These are phyloP conservation scores for Candida pseudoglaebosa DNA, from an alignment of 805 yeast genomes.

Conservation along the genomic window DNA sequence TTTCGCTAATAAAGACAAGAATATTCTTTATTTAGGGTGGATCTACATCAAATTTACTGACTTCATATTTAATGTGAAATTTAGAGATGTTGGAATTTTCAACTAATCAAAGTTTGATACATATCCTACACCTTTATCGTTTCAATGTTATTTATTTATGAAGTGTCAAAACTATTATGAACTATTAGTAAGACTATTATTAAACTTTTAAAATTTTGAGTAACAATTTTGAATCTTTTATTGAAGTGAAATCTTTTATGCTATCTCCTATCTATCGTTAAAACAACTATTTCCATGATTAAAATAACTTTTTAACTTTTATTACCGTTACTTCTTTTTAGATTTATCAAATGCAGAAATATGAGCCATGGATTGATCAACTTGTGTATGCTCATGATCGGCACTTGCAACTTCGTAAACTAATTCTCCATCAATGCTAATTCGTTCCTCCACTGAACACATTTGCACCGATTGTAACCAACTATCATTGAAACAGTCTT, in stretches of 20 bases:
- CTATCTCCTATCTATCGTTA: background rate
- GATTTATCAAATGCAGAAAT: constrained; percentile 89
- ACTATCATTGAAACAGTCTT: constrained; percentile 68
- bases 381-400: constrained; percentile 77
- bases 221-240: background rate
- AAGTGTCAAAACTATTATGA: too few species aligned
- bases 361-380: constrained; percentile 92
- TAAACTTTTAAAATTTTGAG: constrained; percentile 11
- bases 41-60: too few species aligned
- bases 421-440: constrained; percentile 28
- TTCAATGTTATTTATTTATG: too few species aligned
- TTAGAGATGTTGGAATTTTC: too few species aligned
- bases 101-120: too few species aligned
- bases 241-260: background rate
- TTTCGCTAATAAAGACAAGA: too few species aligned
- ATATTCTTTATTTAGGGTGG: too few species aligned
- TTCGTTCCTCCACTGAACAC: constrained; percentile 58
- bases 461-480: constrained; percentile 63
- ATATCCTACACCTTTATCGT: too few species aligned
- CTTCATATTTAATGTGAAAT: too few species aligned
- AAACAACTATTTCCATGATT: too few species aligned
- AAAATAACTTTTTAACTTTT: too few species aligned
- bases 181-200: constrained; percentile 57
- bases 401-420: constrained; percentile 39
- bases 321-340: constrained; percentile 46